Conservation (phyloP, 305 asterid species). For the Galium porrigens region DNA sequence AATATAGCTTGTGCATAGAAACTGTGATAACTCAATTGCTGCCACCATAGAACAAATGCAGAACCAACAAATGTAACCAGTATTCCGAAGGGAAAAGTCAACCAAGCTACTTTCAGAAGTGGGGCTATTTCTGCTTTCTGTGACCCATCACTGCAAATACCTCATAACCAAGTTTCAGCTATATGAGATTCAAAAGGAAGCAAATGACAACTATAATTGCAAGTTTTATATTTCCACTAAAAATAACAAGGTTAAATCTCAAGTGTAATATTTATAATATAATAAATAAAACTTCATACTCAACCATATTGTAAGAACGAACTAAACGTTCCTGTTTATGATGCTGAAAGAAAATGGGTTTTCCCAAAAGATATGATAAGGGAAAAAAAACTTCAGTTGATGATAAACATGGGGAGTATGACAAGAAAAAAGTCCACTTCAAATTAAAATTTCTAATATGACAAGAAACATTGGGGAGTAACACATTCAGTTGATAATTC, state of each 20-base stretch:
- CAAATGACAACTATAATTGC: constrained; percentile 10
- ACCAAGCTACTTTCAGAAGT: constrained; percentile 80
- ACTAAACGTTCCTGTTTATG: background rate
- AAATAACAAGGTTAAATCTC: background rate
- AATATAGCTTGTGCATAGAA: constrained; percentile 73
- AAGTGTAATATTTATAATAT: background rate
- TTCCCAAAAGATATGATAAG: background rate
- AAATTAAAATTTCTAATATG: background rate
- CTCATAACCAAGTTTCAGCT: constrained; percentile 9
- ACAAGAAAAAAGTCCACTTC: background rate
- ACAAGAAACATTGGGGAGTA: background rate
- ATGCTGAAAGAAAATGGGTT: background rate
- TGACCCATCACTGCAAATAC: constrained; percentile 47
- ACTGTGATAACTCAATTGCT: constrained; percentile 48
- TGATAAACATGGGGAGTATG: no score
- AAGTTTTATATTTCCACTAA: constrained; percentile 7
- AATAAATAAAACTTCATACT: background rate
- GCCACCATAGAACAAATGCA: constrained; percentile 72
- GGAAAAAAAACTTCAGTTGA: background rate
- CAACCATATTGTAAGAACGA: background rate
- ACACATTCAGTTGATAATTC: no score
- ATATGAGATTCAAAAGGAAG: constrained; percentile 15
- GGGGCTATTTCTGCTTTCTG: constrained; percentile 43
- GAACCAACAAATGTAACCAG: constrained; percentile 47
- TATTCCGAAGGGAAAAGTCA: constrained; percentile 63